Evolutionary conservation across 108 stramenopile species (phyloP).

Genomic region (Parietichytrium sp.): DNA sequence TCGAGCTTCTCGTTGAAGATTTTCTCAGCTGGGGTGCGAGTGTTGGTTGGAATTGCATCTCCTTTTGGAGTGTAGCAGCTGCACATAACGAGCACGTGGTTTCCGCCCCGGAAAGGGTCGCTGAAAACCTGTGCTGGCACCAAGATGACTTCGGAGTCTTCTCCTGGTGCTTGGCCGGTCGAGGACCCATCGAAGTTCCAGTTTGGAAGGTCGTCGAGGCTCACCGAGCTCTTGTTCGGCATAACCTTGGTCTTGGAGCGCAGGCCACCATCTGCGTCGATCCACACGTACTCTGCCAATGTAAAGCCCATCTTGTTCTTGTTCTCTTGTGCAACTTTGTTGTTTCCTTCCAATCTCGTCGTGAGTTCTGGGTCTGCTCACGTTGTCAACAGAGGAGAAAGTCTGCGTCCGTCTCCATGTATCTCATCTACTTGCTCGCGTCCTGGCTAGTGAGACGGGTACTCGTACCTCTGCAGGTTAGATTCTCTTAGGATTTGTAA

Average conservation of each 20-base stretch:
- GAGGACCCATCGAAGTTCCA: slow-evolving; percentile 97
- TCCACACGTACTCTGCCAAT: background rate
- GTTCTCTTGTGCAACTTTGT: too few species aligned
- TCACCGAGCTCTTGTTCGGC: background rate
- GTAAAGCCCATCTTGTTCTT: background rate
- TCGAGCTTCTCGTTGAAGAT: slow-evolving; percentile 71
- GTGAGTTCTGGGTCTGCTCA: too few species aligned
- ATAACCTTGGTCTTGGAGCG: slow-evolving; percentile 38
- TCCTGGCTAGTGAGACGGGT: too few species aligned
- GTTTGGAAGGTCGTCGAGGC: slow-evolving; percentile 70
- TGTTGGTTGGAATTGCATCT: slow-evolving; percentile 76
- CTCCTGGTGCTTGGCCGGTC: slow-evolving; percentile 89
- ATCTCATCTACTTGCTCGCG: too few species aligned
- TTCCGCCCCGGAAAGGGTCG: slow-evolving; percentile 89
- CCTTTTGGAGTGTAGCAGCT: slow-evolving; percentile 87
- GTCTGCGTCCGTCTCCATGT: too few species aligned
- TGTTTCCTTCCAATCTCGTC: too few species aligned
- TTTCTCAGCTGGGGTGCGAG: slow-evolving; percentile 66
- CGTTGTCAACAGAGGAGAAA: too few species aligned
- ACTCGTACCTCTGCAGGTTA: too few species aligned
- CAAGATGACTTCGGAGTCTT: slow-evolving; percentile 70
- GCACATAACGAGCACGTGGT: slow-evolving; percentile 92
- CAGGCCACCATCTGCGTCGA: background rate
- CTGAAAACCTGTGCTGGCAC: slow-evolving; percentile 76
- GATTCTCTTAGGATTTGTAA: too few species aligned